Evolutionary conservation across 2,329 filamentous ascomycete species (phyloP), one percentile per base, ranked within the genome.

Genomic region (Waltergamsia citrina): DNA sequence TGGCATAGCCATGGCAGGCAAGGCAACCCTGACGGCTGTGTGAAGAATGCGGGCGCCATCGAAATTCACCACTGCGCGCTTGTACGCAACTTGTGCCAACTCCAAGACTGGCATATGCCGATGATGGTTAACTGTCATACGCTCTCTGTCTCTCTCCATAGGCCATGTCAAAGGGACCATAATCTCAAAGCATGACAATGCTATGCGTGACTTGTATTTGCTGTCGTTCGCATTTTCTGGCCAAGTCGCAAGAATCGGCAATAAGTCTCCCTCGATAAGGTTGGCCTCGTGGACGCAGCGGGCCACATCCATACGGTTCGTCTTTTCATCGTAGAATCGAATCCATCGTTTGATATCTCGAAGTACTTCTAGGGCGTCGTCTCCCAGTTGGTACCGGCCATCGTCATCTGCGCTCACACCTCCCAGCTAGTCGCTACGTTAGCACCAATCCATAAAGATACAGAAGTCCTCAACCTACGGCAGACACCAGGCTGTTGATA

Each of bases 311-410:
- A 94, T 82, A 44, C 90, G 81, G 53, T 94, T 93, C 43, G 81
- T 78, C 55, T 93, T 93, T 53, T 94, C 85, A 56, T 95, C 88
- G 67, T 92, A 92, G 42, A 94, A 77, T 46, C 86, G 87, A 45
- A 98, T 72, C 92, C 92, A 98, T 74, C 82, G 81, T 53, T 92
- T 90, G 35, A 98, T 71, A 60, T 98, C 92, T 41, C 90, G 87
- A 37, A 98, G 68, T 50, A 88, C 92, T 38, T 92, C 85, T 39
- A 94, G 67, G 10, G 88, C 90, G 53, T 95, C 90, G 58, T 96
- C 90, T 58, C 92, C 92, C 23, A 96, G 77, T 28, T 85, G 72
- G 56, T 98, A 98, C 50, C 72, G 72, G 37, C 84, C 84, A 50
- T 87, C 80, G 48, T 90, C 80, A 44, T 85, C 82, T 33, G 78